Evolutionary conservation across 2,329 filamentous ascomycete species (phyloP).

Genomic region (Pestalotiopsis sp.): DNA sequence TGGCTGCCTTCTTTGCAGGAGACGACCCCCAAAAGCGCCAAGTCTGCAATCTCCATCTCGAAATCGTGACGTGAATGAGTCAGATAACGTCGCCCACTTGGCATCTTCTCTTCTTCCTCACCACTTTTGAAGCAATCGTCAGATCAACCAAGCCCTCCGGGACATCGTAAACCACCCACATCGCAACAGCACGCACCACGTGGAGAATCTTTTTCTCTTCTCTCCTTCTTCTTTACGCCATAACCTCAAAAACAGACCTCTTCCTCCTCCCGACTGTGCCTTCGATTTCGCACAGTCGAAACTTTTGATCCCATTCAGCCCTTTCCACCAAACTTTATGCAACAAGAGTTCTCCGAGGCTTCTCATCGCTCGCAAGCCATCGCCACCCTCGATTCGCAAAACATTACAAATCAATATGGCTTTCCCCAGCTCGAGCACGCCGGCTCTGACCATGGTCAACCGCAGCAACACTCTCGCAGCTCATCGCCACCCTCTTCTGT

Average conservation of each 20-base stretch:
- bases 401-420: constrained; percentile 59
- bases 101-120: background rate
- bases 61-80: background rate
- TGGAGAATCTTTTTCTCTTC: no score
- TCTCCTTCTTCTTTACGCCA: background rate
- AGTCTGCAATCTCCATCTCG: background rate
- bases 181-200: background rate
- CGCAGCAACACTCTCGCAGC: constrained; percentile 35
- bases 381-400: constrained; percentile 35
- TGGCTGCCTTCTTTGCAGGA: no score
- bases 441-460: constrained; percentile 39
- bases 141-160: background rate
- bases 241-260: background rate
- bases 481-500: constrained; percentile 38
- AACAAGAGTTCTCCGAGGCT: constrained; percentile 54
- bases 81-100: background rate
- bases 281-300: constrained; percentile 52
- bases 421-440: constrained; percentile 42
- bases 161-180: background rate
- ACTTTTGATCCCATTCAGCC: constrained; percentile 25
- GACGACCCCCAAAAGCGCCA: no score
- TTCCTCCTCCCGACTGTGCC: constrained; percentile 51
- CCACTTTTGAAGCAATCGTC: background rate
- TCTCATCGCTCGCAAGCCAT: constrained; percentile 25
- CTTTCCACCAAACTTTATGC: constrained; percentile 62